Evolutionary conservation across 495 filamentous ascomycete genomes (phyloP).

Genomic region (Talaromyces proteolyticus): DNA sequence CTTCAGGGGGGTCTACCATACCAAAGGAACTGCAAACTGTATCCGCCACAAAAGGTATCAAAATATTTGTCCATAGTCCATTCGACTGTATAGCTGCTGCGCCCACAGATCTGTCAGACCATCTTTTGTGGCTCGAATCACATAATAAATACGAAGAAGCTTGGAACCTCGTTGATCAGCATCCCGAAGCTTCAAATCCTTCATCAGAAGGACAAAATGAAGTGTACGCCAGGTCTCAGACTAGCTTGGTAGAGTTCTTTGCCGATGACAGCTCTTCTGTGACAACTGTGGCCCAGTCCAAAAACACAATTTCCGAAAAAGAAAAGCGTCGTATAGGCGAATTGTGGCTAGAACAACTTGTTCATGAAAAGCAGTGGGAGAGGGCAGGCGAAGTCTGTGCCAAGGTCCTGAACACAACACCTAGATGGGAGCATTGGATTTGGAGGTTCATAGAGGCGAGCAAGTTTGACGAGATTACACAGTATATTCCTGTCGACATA

Average conservation of each 20-base stretch:
- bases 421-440: conserved; percentile 92
- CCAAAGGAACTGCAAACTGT: conserved; percentile 39
- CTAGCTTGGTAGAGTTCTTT: conserved; percentile 69
- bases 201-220: conserved; percentile 50
- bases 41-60: conserved; percentile 61
- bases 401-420: conserved; percentile 70
- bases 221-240: conserved; percentile 44
- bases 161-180: conserved; percentile 81
- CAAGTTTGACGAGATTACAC: conserved; percentile 83
- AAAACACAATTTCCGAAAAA: conserved; percentile 63
- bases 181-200: conserved; percentile 53
- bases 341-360: conserved; percentile 81
- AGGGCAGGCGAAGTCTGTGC: conserved; percentile 72
- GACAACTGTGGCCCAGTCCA: conserved; percentile 29
- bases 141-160: conserved; percentile 74
- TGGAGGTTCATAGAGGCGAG: conserved; percentile 80
- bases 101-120: conserved; percentile 77
- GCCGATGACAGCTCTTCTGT: conserved; percentile 66
- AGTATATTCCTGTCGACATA: conserved; percentile 70
- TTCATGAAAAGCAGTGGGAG: conserved; percentile 66
- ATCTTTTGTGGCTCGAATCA: conserved; percentile 76
- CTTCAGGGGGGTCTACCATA: conserved; percentile 20
- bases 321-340: conserved; percentile 93
- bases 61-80: conserved; percentile 93
- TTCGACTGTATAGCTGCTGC: conserved; percentile 90